phyloP scores from a whole-genome alignment of 345 rosid genomes.

The Lumnitzera racemosa region DNA sequence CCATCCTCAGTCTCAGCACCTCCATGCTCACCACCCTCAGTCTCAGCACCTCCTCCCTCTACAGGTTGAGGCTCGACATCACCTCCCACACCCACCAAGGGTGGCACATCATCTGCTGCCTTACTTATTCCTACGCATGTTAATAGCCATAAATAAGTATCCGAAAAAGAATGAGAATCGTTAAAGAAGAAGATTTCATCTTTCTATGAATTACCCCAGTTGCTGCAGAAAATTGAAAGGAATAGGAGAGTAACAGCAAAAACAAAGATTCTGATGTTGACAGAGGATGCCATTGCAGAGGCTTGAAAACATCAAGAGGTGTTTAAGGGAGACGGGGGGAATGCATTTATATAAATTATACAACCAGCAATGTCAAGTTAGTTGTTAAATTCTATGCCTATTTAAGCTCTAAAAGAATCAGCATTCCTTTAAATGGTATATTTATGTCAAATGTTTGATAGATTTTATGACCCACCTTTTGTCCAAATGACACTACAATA shows the following conservation, averaged over 20 bases:
- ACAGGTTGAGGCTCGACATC: not conserved
- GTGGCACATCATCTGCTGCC: too few relatives aligned
- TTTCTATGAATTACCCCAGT: not conserved
- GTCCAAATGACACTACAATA: not conserved
- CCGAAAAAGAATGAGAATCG: too few relatives aligned
- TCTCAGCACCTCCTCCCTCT: not conserved
- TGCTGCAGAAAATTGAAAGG: conserved; percentile 24
- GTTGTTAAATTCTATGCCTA: conserved; percentile 7
- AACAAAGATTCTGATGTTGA: conserved; percentile 14
- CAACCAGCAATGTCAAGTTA: not conserved
- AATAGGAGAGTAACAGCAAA: conserved; percentile 19
- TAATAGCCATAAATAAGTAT: too few relatives aligned
- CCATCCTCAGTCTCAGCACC: not conserved
- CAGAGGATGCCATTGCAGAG: conserved; percentile 37
- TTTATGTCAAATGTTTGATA: conserved; percentile 1
- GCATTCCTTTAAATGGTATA: not conserved
- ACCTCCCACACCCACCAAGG: not conserved
- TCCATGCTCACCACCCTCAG: not conserved
- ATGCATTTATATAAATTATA: conserved; percentile 15
- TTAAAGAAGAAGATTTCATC: too few relatives aligned
- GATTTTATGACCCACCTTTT: not conserved
- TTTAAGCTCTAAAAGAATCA: conserved; percentile 8
- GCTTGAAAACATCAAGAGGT: conserved; percentile 10
- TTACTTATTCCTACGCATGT: too few relatives aligned
- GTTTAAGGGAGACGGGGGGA: conserved; percentile 3